Evolutionary conservation across 495 filamentous ascomycete genomes (phyloP), one percentile per base, ranked within the genome.

Genomic region (Arthonia radiata): DNA sequence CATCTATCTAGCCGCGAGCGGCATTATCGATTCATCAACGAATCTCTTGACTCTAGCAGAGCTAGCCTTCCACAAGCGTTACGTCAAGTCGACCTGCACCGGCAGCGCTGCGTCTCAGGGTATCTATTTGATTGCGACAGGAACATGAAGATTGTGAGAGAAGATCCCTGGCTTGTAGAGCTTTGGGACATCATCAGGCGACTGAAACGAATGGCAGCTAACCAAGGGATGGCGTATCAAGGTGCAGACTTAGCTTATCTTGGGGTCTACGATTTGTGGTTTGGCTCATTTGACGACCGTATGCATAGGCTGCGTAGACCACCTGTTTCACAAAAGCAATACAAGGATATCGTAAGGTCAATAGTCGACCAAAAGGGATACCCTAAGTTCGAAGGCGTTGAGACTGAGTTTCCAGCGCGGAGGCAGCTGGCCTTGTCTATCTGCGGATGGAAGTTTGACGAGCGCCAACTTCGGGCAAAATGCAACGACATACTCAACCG

Each of bases 171-270:
- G 56, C 52, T 90, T 5, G 61, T 66, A 33, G 67, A 71, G 21
- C 48, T 79, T 24, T 93, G 81, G 81, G 55, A 41, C 25, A 31
- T 42, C 3, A 28, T 53, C 10, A 24, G 35, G 15, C 36, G 48
- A 24, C 34, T 49, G 29, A 32, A 44, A 18, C 16, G 34, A 3
- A 30, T 44, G 5, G 74, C 75, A 9, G 48, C 55, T 13, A 57
- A 68, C 26, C 61, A 67, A 19, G 64, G 67, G 3, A 83, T 92
- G 77, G 57, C 76, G 24, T 50, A 61, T n/a, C 57, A 67, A 22
- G 54, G 60, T 1, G 46, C 91, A 4, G 86, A 93, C 37, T 44
- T 92, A 22, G 80, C 70, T 38, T 97, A 79, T 43, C 44, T 92
- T 40, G 86, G 86, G 3, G 68, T 94, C 23, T 54, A 61, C 29